Evolutionary conservation across 495 filamentous ascomycete species (phyloP), one percentile per base, ranked within the genome.

Genomic region (Durotheca rogersii): DNA sequence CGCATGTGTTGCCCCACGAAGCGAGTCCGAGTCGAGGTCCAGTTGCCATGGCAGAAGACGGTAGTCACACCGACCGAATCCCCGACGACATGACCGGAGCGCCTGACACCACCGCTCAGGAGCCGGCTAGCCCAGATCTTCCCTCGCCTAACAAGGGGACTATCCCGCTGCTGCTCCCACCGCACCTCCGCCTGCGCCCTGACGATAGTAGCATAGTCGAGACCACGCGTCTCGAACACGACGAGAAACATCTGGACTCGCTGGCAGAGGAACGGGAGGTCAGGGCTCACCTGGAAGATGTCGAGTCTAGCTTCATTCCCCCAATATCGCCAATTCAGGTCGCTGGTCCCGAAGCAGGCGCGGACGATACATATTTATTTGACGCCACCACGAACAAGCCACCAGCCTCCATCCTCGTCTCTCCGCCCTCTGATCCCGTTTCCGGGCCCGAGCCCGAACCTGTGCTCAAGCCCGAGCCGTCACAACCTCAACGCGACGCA

Each of bases 251-350:
- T 25, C 58, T 65, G 36, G 73, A 77, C 35, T 72, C 74, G 2
- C 50, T 75, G 25, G 70, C 71, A 44, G 74, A 77, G 36, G 62
- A 63, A 32, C 66, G 68, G n/a, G 66, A 67, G 25, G 69, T 74
- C 10, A 67, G 68, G 21, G 68, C 71, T 45, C 85, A 87, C 64
- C 63, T 95, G 47, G 84, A 88, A 72, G 90, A 95, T 61, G 81
- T 93, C 49, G 90, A 96, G 64, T 94, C 89, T 6, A 94, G 88
- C 61, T 94, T 95, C 55, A 41, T 90, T 30, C 76, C 77, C 18
- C 77, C 79, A 35, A 56, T 73, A 36, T 80, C 79, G 33, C 78
- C 73, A 19, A 69, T 72, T 27, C 66, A 66, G 9, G 58, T 68
- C 15, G 64, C 58, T 33, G 69, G 59, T 23, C 62, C 59, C 40